Evolutionary conservation across 2,329 filamentous ascomycete genomes (phyloP).

Genomic region (Epichloe typhina): DNA sequence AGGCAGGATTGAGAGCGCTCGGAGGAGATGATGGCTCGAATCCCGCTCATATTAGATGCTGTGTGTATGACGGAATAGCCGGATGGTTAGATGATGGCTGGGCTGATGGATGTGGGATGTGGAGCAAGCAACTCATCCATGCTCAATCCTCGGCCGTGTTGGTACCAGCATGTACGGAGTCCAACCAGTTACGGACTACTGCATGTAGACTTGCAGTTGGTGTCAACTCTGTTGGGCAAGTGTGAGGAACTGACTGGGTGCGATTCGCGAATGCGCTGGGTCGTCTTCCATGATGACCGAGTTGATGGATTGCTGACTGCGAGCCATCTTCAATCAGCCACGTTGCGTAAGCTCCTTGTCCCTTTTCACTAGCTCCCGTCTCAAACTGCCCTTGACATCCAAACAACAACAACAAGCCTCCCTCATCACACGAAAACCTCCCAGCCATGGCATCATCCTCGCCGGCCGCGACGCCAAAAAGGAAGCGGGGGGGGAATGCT

Average conservation of each 20-base stretch:
- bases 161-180: no score
- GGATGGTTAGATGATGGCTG: background rate
- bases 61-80: background rate
- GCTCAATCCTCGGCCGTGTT: no score
- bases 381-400: background rate
- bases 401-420: background rate
- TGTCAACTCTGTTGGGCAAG: background rate
- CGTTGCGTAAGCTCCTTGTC: background rate
- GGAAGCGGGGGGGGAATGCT: constrained; percentile 28
- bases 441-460: constrained; percentile 9
- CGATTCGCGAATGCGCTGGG: background rate
- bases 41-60: no score
- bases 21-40: background rate
- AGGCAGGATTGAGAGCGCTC: background rate
- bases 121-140: background rate
- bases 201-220: background rate
- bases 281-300: background rate
- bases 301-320: no score
- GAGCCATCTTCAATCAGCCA: no score
- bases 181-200: background rate
- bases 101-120: background rate
- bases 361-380: background rate
- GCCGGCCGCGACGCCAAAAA: constrained; percentile 27
- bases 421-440: constrained; percentile 1
- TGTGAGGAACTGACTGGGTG: background rate